Conservation (phyloP, 371 early-diverging fungal species). For the Entomophthora muscae region DNA sequence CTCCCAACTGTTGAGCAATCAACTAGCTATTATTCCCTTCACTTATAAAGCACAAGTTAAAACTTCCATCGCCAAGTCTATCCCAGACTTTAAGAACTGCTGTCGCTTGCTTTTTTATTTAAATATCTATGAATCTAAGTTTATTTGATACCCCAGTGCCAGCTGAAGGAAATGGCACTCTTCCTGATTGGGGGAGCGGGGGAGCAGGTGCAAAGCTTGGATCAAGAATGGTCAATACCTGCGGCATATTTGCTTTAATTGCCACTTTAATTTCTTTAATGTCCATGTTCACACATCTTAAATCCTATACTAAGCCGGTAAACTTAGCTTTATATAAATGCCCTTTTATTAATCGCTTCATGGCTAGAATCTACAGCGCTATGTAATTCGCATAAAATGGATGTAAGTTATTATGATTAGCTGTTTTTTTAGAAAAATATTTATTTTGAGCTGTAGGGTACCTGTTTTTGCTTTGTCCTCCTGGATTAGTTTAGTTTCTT, state of each 20-base stretch:
- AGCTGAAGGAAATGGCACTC: too few species aligned
- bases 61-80: too few species aligned
- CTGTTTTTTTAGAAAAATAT: background rate
- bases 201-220: constrained; percentile 40
- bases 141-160: too few species aligned
- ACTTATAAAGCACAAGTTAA: too few species aligned
- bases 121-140: too few species aligned
- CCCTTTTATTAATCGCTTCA: background rate
- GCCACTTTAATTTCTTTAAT: constrained; percentile 47
- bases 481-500: constrained; percentile 51
- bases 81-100: too few species aligned
- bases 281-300: constrained; percentile 70
- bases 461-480: constrained; percentile 84
- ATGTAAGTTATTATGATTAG: constrained; percentile 35
- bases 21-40: too few species aligned
- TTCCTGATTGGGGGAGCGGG: constrained; percentile 12
- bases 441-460: constrained; percentile 31
- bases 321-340: constrained; percentile 9
- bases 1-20: too few species aligned
- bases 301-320: constrained; percentile 79
- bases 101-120: too few species aligned
- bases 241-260: constrained; percentile 31
- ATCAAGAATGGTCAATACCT: constrained; percentile 26
- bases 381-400: constrained; percentile 68
- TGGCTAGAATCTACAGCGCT: constrained; percentile 55